Conservation (phyloP, 176 grass and related monocot species). For the Calamus simplicifolius region DNA sequence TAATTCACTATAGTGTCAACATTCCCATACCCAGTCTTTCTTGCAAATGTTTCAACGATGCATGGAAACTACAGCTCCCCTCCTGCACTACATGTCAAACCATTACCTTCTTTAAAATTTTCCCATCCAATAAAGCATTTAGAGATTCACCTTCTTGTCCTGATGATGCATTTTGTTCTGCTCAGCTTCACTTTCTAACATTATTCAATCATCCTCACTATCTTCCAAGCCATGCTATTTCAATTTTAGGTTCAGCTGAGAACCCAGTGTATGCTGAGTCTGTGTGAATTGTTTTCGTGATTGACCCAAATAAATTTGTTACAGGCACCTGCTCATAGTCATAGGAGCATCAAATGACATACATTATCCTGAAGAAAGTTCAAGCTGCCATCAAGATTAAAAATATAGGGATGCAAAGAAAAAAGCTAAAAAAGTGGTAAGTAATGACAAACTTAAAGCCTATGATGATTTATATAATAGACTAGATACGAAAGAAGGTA, state of each 20-base stretch:
- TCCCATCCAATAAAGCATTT: conserved; percentile 9
- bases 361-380: too few relatives aligned
- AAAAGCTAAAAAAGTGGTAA: too few relatives aligned
- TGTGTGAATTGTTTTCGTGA: conserved; percentile 94
- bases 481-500: too few relatives aligned
- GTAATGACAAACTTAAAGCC: too few relatives aligned
- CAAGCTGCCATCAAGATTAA: too few relatives aligned
- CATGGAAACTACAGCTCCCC: conserved; percentile 30
- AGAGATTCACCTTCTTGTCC: conserved; percentile 32
- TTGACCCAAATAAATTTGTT: conserved; percentile 98
- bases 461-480: too few relatives aligned
- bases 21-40: conserved; percentile 47
- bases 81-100: conserved; percentile 39
- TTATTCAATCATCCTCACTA: conserved; percentile 13
- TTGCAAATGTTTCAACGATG: conserved; percentile 51
- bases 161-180: conserved; percentile 26
- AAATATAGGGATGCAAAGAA: too few relatives aligned
- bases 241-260: conserved; percentile 24
- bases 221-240: conserved; percentile 16
- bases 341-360: background rate
- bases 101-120: conserved; percentile 28
- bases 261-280: conserved; percentile 70
- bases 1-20: conserved; percentile 55
- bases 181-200: conserved; percentile 38
- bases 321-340: conserved; percentile 54